Evolutionary conservation across 345 rosid genomes (phyloP).

Genomic region (Dovyalis caffra): DNA sequence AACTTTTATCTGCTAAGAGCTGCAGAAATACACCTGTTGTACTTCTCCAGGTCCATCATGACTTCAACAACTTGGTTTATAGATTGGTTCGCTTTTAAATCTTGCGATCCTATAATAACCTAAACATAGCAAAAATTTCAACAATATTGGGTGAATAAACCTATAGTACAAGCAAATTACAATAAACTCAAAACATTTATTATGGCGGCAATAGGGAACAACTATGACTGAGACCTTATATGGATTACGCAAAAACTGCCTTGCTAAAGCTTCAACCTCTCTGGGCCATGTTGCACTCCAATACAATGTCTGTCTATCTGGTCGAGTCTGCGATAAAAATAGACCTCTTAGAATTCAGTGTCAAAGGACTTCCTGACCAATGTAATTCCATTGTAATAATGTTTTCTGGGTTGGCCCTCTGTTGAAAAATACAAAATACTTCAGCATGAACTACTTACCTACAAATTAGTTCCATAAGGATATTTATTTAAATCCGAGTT

Average conservation of each 20-base stretch:
- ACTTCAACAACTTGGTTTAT: slow-evolving; percentile 89
- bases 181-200: background rate
- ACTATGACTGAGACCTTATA: slow-evolving; percentile 56
- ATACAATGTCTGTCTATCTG: slow-evolving; percentile 91
- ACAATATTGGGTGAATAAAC: slow-evolving; percentile 1
- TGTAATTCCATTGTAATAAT: background rate
- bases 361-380: background rate
- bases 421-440: background rate
- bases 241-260: slow-evolving; percentile 82
- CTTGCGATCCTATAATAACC: slow-evolving; percentile 85
- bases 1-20: slow-evolving; percentile 2
- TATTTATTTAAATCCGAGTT: background rate
- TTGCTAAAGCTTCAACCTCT: slow-evolving; percentile 85
- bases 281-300: slow-evolving; percentile 99
- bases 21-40: slow-evolving; percentile 63
- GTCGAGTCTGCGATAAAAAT: slow-evolving; percentile 65
- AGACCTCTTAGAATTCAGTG: background rate
- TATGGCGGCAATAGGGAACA: background rate
- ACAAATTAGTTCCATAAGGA: background rate
- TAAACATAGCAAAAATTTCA: slow-evolving; percentile 25
- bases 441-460: background rate
- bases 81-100: slow-evolving; percentile 89
- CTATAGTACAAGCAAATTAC: background rate
- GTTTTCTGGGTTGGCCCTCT: background rate
- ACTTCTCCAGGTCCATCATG: slow-evolving; percentile 74